Conservation (phyloP, 164 flowering plant species). For the Sedum album region DNA sequence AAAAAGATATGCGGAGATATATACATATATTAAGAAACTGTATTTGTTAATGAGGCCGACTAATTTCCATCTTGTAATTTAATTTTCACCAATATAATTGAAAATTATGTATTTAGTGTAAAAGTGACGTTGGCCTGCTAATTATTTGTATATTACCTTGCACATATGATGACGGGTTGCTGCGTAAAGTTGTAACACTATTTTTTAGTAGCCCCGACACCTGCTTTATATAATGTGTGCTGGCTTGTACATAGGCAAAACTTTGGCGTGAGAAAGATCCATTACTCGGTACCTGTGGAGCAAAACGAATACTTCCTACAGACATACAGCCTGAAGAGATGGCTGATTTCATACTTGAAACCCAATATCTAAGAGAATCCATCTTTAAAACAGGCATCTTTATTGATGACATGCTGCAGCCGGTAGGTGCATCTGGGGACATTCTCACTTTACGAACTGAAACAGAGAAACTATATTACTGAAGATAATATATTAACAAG, state of each 20-base stretch:
- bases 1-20: background rate
- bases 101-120: too few species aligned
- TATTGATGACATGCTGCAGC: slow-evolving; percentile 64
- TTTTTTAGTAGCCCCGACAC: slow-evolving; percentile 74
- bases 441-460: slow-evolving; percentile 84
- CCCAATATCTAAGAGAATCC: slow-evolving; percentile 31
- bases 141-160: slow-evolving; percentile 43
- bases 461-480: slow-evolving; percentile 15
- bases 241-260: slow-evolving; percentile 68
- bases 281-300: slow-evolving; percentile 40
- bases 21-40: background rate
- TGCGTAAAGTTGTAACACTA: slow-evolving; percentile 68
- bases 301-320: slow-evolving; percentile 39
- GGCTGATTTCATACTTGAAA: slow-evolving; percentile 41
- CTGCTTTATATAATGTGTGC: slow-evolving; percentile 76
- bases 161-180: slow-evolving; percentile 61
- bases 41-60: background rate
- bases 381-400: slow-evolving; percentile 44
- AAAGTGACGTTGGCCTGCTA: too few species aligned
- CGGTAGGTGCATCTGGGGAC: slow-evolving; percentile 65
- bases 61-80: background rate
- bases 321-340: slow-evolving; percentile 66
- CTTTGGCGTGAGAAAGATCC: slow-evolving; percentile 70
- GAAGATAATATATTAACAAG: slow-evolving; percentile 1
- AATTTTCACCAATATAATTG: background rate